phyloP scores from a whole-genome alignment of 73 alveolate genomes.

The Uronychia setigera region DNA sequence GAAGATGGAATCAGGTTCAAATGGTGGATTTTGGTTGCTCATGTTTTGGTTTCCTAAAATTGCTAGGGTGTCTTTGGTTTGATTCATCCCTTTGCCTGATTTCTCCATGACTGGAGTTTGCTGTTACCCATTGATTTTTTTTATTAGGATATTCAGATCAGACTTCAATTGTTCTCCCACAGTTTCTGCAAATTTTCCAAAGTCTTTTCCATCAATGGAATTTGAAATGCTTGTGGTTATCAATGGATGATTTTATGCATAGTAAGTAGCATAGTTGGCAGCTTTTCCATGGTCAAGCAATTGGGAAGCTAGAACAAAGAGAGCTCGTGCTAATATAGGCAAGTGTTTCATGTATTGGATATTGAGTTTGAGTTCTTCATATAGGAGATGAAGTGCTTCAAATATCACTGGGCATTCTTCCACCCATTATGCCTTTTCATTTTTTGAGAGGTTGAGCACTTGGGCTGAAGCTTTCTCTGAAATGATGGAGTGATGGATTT shows the following conservation, averaged over 20 bases:
- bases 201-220: background rate
- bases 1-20: constrained; percentile 3
- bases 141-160: background rate
- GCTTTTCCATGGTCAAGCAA: constrained; percentile 24
- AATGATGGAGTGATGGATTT: background rate
- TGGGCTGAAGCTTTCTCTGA: background rate
- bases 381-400: constrained; percentile 51
- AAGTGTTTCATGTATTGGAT: background rate
- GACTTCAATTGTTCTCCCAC: background rate
- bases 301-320: constrained; percentile 20
- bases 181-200: background rate
- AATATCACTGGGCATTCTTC: constrained; percentile 1
- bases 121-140: background rate
- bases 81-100: background rate
- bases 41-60: background rate
- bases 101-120: background rate
- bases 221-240: background rate
- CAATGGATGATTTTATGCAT: background rate
- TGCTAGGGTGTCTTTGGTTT: background rate
- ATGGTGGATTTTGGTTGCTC: background rate
- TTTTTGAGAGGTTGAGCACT: background rate
- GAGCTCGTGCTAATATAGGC: constrained; percentile 23
- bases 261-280: constrained; percentile 1
- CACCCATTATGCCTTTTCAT: background rate
- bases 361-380: constrained; percentile 66